Conservation (phyloP, 2,329 filamentous ascomycete genomes). For the Helotiales sp. region DNA sequence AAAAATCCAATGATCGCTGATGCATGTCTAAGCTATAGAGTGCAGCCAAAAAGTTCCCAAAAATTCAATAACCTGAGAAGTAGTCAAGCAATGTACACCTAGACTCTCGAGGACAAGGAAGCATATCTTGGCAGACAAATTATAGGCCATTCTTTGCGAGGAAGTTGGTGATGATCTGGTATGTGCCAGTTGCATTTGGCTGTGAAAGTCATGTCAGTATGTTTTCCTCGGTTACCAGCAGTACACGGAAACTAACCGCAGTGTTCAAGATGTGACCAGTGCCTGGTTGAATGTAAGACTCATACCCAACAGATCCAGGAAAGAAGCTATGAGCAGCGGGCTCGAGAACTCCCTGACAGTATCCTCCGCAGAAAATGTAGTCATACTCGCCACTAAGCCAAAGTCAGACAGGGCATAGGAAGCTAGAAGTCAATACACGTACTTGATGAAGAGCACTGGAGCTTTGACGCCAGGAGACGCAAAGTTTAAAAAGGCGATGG, state of each 20-base stretch:
- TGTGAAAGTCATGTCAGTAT: not conserved
- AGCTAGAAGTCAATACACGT: not conserved
- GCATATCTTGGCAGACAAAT: not conserved
- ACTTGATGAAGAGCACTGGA: conserved; percentile 2
- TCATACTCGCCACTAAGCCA: conserved; percentile 35
- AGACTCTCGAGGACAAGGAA: too few relatives aligned
- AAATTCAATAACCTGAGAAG: too few relatives aligned
- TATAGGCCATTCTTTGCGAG: conserved; percentile 18
- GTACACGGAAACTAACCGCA: not conserved
- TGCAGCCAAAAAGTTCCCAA: too few relatives aligned
- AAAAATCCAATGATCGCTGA: too few relatives aligned
- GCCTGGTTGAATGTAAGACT: conserved; percentile 32
- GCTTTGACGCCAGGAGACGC: not conserved
- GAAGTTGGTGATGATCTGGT: conserved; percentile 24
- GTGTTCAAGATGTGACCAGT: conserved; percentile 38
- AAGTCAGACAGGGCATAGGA: not conserved
- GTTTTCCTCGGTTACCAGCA: too few relatives aligned
- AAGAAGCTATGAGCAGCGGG: conserved; percentile 30
- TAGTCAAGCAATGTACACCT: too few relatives aligned
- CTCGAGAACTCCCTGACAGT: conserved; percentile 35
- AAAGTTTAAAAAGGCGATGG: not conserved
- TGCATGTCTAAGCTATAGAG: too few relatives aligned
- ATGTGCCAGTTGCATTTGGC: conserved; percentile 28
- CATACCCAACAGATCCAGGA: conserved; percentile 17
- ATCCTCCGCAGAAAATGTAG: conserved; percentile 33